Evolutionary conservation across 2,329 filamentous ascomycete species (phyloP).

Genomic region (Didymella arachidicola): DNA sequence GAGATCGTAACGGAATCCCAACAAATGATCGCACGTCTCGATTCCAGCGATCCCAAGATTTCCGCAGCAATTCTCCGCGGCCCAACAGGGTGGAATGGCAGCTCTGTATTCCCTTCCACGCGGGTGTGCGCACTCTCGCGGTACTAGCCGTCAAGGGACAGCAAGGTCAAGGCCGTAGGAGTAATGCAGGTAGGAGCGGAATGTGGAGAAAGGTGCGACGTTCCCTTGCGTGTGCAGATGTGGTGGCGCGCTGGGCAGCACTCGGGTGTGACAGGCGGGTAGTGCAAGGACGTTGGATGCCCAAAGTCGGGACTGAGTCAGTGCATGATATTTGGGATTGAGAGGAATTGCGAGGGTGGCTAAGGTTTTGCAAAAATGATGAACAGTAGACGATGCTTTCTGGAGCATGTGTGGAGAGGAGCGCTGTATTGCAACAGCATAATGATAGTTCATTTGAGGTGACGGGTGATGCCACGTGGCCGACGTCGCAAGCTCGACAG

Average conservation of each 20-base stretch:
- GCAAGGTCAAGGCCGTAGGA: not conserved
- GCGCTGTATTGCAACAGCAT: conserved; percentile 5
- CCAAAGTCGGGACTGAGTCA: conserved; percentile 1
- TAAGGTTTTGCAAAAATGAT: not conserved
- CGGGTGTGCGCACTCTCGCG: not conserved
- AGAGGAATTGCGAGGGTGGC: not conserved
- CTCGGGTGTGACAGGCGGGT: conserved; percentile 4
- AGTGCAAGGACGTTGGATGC: conserved; percentile 6
- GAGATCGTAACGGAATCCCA: no score
- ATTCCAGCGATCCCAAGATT: not conserved
- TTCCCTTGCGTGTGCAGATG: conserved; percentile 8
- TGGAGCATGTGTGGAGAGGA: not conserved
- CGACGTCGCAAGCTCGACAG: conserved; percentile 1
- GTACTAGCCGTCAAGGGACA: not conserved
- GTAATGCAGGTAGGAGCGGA: conserved; percentile 5
- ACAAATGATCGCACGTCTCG: no score
- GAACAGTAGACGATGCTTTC: not conserved
- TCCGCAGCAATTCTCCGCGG: not conserved
- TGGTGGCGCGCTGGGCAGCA: conserved; percentile 10
- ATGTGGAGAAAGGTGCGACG: conserved; percentile 9
- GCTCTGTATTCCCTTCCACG: not conserved
- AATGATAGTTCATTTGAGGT: conserved; percentile 5
- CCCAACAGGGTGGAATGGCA: conserved; percentile 1
- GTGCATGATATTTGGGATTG: not conserved
- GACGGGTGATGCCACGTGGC: not conserved